Evolutionary conservation across 192 early-diverging fungal species (phyloP).

Genomic region (Chytriomyces confervae): DNA sequence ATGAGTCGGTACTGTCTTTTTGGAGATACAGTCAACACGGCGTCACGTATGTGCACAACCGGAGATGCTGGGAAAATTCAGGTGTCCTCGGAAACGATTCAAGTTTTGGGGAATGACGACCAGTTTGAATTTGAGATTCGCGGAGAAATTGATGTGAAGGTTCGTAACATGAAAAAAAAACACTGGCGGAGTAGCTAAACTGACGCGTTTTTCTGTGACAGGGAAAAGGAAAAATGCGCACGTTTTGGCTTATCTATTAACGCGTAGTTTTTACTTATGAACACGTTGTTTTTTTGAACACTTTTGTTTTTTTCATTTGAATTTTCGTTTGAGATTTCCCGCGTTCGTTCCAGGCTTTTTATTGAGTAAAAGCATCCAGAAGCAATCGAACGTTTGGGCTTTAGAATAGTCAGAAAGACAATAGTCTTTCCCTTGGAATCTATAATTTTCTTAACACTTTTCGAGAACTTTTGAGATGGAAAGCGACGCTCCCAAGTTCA

Average conservation of each 20-base stretch:
- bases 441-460: too few relatives aligned
- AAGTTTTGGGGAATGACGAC: constrained; percentile 19
- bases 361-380: background rate
- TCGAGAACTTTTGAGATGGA: background rate
- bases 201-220: background rate
- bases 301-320: background rate
- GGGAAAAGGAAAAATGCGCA: constrained; percentile 49
- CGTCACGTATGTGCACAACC: constrained; percentile 46
- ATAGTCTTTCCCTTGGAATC: too few relatives aligned
- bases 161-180: background rate
- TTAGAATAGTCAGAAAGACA: background rate
- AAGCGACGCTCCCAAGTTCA: background rate
- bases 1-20: constrained; percentile 53
- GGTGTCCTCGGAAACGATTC: constrained; percentile 35
- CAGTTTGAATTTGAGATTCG: constrained; percentile 38
- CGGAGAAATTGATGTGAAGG: constrained; percentile 45
- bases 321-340: background rate
- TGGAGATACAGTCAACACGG: constrained; percentile 50
- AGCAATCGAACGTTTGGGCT: background rate
- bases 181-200: background rate
- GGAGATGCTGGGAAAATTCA: constrained; percentile 41
- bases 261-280: background rate
- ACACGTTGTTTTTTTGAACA: background rate
- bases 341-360: background rate
- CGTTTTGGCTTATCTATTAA: constrained; percentile 39